Evolutionary conservation across 1,139 yeast genomes (phyloP), one percentile per base, ranked within the genome.

Genomic region (Saccharomyces pastorianus): DNA sequence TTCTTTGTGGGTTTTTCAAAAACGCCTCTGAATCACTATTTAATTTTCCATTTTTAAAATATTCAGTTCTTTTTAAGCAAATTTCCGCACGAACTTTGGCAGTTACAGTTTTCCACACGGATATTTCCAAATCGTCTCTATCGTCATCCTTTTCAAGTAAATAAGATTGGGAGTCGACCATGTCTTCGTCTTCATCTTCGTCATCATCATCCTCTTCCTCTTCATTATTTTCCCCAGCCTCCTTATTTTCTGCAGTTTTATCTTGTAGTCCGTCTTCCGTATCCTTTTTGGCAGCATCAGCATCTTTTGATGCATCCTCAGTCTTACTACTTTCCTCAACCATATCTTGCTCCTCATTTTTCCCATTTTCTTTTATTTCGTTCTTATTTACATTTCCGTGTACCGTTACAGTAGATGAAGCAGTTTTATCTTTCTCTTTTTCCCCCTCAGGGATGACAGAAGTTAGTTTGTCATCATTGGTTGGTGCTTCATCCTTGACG

Each of bases 101-200:
- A 0, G 95, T 88, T 23, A 86, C 70, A 11, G 82, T 80, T 62
- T 86, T 85, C 96, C 96, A 90, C 0, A 89, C 83, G 55, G 85
- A 86, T 51, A 82, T 70, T 64, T 88, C 95, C 34, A 84, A 76
- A 63, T 84, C 87, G 58, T 83, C 86, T 47, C 77, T 82, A 51
- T 77, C 83, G 53, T 80, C 82, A 51, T 75, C 78, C 20, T 74
- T 77, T 14, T 74, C 77, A 25, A 71, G 71, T 49, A 71, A 58
- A 55, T 61, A 70, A 58, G 62, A 71, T 28, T 61, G 64, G 4
- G 67, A 57, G 46, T 61, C 66, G n/a, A 57, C 59, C 38, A 55
- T 56, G 14, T 64, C 68, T 7, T 65, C 70, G 1, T 66, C 70
- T 11, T 66, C 70, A 0, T 65, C 70, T 4, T 69, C 71, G 0